Evolutionary conservation across 495 filamentous ascomycete genomes (phyloP).

Genomic region (Penicillium dipodomyicola): DNA sequence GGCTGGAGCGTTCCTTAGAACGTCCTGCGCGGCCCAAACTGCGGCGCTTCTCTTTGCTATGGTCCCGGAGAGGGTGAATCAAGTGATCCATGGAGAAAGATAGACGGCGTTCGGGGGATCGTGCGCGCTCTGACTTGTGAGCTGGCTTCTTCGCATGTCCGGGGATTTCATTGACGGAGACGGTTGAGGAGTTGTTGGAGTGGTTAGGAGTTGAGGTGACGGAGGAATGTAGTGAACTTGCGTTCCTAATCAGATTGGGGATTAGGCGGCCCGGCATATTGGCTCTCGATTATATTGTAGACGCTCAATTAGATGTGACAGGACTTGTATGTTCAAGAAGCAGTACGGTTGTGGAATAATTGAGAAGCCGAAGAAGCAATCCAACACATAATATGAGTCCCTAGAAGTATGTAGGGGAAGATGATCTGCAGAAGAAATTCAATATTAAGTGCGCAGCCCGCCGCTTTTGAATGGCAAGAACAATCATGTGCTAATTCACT

Average conservation of each 20-base stretch:
- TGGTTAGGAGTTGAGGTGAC: conserved; percentile 37
- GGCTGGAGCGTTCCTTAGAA: conserved; percentile 39
- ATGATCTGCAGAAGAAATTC: background rate
- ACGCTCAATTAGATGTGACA: conserved; percentile 9
- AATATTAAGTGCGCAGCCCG: background rate
- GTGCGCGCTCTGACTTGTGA: conserved; percentile 31
- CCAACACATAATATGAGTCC: conserved; percentile 30
- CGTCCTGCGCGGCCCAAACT: conserved; percentile 37
- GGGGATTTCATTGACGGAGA: conserved; percentile 45
- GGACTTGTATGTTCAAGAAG: conserved; percentile 26
- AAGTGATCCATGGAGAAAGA: conserved; percentile 46
- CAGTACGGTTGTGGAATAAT: conserved; percentile 31
- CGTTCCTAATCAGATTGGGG: conserved; percentile 45
- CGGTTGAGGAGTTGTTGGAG: conserved; percentile 42
- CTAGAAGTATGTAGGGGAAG: background rate
- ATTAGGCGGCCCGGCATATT: conserved; percentile 50
- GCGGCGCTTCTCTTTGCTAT: conserved; percentile 46
- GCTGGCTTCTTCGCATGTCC: conserved; percentile 36
- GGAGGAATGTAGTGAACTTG: conserved; percentile 36
- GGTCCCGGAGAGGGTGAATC: conserved; percentile 46
- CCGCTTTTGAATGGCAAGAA: conserved; percentile 22
- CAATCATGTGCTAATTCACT: conserved; percentile 29
- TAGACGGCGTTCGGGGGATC: conserved; percentile 45
- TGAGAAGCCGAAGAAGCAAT: conserved; percentile 23
- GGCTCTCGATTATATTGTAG: background rate